Evolutionary conservation across 805 yeast species (phyloP), one percentile per base, ranked within the genome.

Genomic region (Candida maris): DNA sequence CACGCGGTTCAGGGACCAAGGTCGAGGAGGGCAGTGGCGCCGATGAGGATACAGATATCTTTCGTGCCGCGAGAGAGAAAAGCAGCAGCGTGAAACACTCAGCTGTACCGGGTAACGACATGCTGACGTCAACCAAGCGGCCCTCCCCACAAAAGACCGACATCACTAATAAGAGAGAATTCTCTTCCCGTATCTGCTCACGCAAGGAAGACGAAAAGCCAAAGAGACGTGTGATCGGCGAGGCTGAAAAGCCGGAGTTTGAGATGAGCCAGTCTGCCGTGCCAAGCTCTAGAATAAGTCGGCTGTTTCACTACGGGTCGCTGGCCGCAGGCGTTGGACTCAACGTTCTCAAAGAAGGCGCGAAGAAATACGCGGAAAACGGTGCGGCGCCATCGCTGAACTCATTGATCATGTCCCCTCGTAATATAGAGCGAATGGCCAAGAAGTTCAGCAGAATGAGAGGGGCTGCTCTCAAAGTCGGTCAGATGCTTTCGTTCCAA

Each of bases 401-500:
- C 42, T 68, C 75, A 2, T 56, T 87, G 29, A 67, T 94, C 2
- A 67, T 93, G 49, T 81, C 85, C 3, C 89, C 95, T 5, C 73
- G 75, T 13, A 93, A 91, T 59, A 79, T 93, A 28, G 96, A 91
- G 51, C 62, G 94, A 35, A 77, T 93, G 68, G 95, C 95, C 9
- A 79, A 77, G 50, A 88, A 87, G 58, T 78, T 93, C 50, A 77
- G 93, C 34, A 79, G 85, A 54, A 93, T 93, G 98, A 75, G 98
- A 55, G 98, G 98, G n/a, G 98, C 97, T 2, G 98, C 98, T 3
- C 69, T 93, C 55, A 93, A 93, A 56, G 75, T 93, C 38, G 98
- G 98, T n/a, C 98, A 93, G 63, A 77, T 93, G 83, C 66, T 93
- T 61, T 86, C 96, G 2, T 91, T 93, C 60, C 98, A 93, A 62